Percentiles rank a stretch among this genome's conserved stretches.
Conservation (phyloP, 148 eudicot species). For the Chenopodium berlandieri region DNA sequence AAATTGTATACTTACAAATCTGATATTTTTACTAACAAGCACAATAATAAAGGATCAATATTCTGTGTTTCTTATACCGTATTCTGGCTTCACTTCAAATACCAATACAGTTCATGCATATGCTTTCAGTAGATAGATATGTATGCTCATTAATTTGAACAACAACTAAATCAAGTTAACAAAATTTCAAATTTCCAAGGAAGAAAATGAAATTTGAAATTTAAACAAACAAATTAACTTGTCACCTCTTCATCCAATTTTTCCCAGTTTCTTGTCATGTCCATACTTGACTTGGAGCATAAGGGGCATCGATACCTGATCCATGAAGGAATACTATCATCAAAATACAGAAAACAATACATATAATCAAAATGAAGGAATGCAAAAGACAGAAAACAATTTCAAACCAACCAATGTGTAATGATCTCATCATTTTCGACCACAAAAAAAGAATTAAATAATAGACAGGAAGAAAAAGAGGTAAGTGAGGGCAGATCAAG, state of each 20-base stretch:
- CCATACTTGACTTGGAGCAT: constrained; percentile 60
- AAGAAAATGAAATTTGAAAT: background rate
- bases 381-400: background rate
- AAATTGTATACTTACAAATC: too few species aligned
- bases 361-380: background rate
- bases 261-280: constrained; percentile 67
- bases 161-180: background rate
- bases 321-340: background rate
- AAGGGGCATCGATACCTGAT: constrained; percentile 88
- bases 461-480: background rate
- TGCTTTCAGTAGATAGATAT: background rate
- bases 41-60: background rate
- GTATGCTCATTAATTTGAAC: background rate
- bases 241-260: constrained; percentile 73
- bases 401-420: background rate
- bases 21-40: background rate
- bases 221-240: background rate
- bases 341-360: background rate
- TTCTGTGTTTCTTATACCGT: background rate
- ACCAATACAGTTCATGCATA: background rate
- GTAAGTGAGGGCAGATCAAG: background rate
- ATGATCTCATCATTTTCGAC: background rate
- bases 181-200: background rate
- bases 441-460: too few species aligned
- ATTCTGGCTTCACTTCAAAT: background rate